Evolutionary conservation across 306 rosid genomes (phyloP), one percentile per base, ranked within the genome.

Genomic region (Casuarina equisetifolia): DNA sequence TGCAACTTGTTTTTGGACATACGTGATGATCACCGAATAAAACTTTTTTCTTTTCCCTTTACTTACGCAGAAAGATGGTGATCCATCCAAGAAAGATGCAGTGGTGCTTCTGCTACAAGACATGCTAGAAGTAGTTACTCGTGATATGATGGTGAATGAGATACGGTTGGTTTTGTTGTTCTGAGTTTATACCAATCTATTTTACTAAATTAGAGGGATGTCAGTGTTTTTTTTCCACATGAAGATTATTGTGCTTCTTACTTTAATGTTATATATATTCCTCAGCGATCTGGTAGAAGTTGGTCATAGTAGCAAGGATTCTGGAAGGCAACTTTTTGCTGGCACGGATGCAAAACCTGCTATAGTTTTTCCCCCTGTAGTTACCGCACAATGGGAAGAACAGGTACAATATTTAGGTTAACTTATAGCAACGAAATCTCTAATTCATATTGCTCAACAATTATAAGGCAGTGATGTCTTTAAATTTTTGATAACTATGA

Each of bases 371-470:
- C 97, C 97, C 80, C 97, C 99, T 16, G 49, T 82, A 71, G 89
- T 86, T 74, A 91, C 97, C 61, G 88, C 99, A 50, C 97, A 92
- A 83, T 95, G 97, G 99, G 97, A 91, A 85, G 99, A 95, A 79
- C 97, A 92, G 93, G 99, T 90, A 82, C 63, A 64, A 39, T 35
- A 69, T 79, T 45, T 77, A 13, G 63, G 48, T 53, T 36, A 32
- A 64, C 55, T 32, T 4, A 51, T 44, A 25, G 53, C 6, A 6
- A 32, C 67, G 43, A 36, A 10, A 36, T 10, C 62, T 43, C 42
- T 32, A 55, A 32, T 36, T 48, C 50, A n/a, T 39, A 72, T 25
- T 25, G 32, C 50, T 15, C 20, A 7, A 25, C 36, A 13, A 62
- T 46, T 50, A 51, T 43, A 16, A 74, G 50, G 51, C 62, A 76